phyloP scores from a whole-genome alignment of 2,329 filamentous ascomycete genomes.

The Diplodia corticola region DNA sequence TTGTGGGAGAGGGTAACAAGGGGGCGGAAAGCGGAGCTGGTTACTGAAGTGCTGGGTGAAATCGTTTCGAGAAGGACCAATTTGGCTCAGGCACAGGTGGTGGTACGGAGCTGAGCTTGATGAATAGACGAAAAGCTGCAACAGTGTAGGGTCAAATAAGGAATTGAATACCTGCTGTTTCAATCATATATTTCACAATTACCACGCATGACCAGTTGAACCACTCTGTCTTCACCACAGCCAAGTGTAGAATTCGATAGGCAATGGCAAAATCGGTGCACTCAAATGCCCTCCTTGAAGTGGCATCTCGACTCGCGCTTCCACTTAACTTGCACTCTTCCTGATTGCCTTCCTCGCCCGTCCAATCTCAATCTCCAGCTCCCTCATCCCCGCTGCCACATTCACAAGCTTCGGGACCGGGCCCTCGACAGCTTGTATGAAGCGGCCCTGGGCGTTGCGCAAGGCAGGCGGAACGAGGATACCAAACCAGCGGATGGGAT shows the following conservation, averaged over 20 bases:
- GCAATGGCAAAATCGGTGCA: too few species aligned
- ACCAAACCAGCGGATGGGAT: slow-evolving; percentile 62
- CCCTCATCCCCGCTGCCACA: slow-evolving; percentile 61
- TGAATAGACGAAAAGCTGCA: too few species aligned
- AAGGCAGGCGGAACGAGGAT: slow-evolving; percentile 52
- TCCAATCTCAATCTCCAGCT: slow-evolving; percentile 69
- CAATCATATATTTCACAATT: neutral
- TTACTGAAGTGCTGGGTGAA: slow-evolving; percentile 17
- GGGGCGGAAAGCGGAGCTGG: slow-evolving; percentile 29
- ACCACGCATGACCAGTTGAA: too few species aligned
- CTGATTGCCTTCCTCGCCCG: slow-evolving; percentile 52
- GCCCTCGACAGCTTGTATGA: slow-evolving; percentile 57
- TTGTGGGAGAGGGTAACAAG: slow-evolving; percentile 11
- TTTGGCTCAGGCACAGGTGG: neutral
- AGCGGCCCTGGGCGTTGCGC: slow-evolving; percentile 59
- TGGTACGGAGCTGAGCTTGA: neutral
- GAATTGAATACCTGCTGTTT: neutral
- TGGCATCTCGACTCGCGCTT: neutral
- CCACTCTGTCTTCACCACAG: too few species aligned
- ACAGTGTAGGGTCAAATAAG: neutral
- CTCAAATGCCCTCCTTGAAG: neutral
- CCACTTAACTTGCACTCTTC: slow-evolving; percentile 29
- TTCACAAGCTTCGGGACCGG: slow-evolving; percentile 60
- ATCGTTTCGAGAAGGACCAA: too few species aligned
- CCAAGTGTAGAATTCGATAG: too few species aligned